phyloP scores from a whole-genome alignment of 768 basidiomycete genomes.

The Arthromyces matolae region DNA sequence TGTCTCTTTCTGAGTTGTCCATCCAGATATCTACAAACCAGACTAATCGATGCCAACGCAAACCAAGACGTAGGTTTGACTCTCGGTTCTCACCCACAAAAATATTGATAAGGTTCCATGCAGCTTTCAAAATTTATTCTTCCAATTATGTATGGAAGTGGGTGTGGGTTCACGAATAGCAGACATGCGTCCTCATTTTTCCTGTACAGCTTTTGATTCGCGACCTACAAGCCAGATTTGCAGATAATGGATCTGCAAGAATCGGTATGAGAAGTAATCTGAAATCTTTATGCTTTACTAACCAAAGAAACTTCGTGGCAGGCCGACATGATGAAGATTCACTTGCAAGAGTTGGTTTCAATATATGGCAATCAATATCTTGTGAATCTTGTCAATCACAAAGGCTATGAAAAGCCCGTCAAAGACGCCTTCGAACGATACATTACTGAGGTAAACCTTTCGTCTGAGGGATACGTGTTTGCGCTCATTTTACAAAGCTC shows the following conservation, averaged over 20 bases:
- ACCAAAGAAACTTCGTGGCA: constrained; percentile 26
- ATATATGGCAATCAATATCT: constrained; percentile 76
- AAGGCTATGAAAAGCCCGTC: constrained; percentile 87
- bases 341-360: constrained; percentile 69
- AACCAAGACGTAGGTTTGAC: constrained; percentile 59
- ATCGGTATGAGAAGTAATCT: constrained; percentile 54
- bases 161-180: constrained; percentile 28
- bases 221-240: constrained; percentile 93
- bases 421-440: constrained; percentile 93
- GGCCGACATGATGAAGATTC: constrained; percentile 67
- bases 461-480: constrained; percentile 1
- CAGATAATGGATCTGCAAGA: constrained; percentile 92
- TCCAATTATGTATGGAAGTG: constrained; percentile 93
- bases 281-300: neutral
- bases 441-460: constrained; percentile 50
- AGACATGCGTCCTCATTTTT: constrained; percentile 5
- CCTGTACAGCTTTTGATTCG: constrained; percentile 73
- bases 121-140: constrained; percentile 88
- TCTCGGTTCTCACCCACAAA: neutral
- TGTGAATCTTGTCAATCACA: constrained; percentile 91
- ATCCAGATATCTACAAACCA: constrained; percentile 36
- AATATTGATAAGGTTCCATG: constrained; percentile 12
- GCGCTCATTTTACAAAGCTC: constrained; percentile 37
- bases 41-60: constrained; percentile 37
- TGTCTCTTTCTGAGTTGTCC: constrained; percentile 13